Evolutionary conservation across 202 grass and related monocot genomes (phyloP).

Genomic region (Panicum hallii): DNA sequence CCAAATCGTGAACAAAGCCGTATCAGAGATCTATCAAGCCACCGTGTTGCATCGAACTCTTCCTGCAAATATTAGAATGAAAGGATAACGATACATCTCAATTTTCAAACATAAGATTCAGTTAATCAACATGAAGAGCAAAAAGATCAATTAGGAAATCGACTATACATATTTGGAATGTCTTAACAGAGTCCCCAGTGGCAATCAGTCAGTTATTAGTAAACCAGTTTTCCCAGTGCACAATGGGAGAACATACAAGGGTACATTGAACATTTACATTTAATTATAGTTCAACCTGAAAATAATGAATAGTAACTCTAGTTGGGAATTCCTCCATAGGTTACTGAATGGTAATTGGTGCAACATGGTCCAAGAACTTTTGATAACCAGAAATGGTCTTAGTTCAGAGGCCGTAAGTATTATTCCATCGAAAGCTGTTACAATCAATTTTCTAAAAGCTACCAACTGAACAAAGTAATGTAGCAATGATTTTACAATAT

Average conservation of each 20-base stretch:
- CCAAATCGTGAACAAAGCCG: slow-evolving; percentile 94
- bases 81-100: slow-evolving; percentile 29
- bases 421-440: not conserved
- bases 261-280: not conserved
- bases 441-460: not conserved
- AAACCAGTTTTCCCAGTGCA: not conserved
- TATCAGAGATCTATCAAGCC: slow-evolving; percentile 98
- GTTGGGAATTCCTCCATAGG: not conserved
- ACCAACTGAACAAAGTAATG: slow-evolving; percentile 12
- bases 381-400: not conserved
- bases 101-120: slow-evolving; percentile 23
- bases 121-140: not conserved
- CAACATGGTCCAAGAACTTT: slow-evolving; percentile 12
- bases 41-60: slow-evolving; percentile 94
- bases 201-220: not conserved
- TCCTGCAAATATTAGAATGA: slow-evolving; percentile 58
- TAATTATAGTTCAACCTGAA: not conserved
- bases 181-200: not conserved
- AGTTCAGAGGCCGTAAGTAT: not conserved
- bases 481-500: not conserved
- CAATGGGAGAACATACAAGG: not conserved
- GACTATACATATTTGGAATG: not conserved
- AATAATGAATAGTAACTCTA: not conserved
- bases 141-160: not conserved
- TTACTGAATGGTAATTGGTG: not conserved